These are phyloP conservation scores for Colletotrichum tanaceti DNA, from an alignment of 2,329 filamentous ascomycete genomes.

Conservation along the genomic window DNA sequence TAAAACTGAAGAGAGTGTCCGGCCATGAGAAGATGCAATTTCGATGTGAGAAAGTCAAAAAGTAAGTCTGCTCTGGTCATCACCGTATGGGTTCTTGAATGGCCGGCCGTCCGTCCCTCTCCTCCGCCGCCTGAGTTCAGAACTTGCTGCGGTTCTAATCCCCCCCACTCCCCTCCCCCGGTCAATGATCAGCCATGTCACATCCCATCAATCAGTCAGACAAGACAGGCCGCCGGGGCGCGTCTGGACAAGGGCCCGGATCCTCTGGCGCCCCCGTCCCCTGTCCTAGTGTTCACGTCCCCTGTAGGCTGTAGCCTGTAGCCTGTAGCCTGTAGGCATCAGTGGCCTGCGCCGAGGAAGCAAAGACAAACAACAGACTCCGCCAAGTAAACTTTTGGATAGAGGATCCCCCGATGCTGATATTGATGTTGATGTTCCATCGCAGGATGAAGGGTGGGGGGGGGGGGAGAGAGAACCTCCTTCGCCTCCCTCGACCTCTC, in stretches of 20 bases:
- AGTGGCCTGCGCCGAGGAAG: neutral
- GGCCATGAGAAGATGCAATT: constrained; percentile 12
- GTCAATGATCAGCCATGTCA: constrained; percentile 15
- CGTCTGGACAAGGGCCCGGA: constrained; percentile 12
- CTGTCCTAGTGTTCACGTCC: too few relatives aligned
- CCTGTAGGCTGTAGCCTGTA: too few relatives aligned
- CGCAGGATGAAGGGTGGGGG: too few relatives aligned
- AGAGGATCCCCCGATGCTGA: neutral
- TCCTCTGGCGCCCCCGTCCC: constrained; percentile 11
- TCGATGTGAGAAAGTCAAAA: constrained; percentile 21
- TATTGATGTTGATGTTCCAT: neutral
- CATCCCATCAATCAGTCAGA: constrained; percentile 18
- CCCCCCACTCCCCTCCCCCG: neutral
- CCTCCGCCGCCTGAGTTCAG: neutral
- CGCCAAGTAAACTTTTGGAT: too few relatives aligned
- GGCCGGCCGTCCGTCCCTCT: neutral
- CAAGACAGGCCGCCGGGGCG: neutral
- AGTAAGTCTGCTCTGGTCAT: too few relatives aligned
- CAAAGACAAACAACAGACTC: neutral
- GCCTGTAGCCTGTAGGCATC: too few relatives aligned
- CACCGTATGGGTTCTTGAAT: too few relatives aligned
- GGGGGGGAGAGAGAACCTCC: neutral
- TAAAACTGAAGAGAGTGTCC: constrained; percentile 7
- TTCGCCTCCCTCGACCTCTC: too few relatives aligned
- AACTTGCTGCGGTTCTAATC: neutral